Base-by-base conservation (phyloP, 1,284 basidiomycete species). In the Xerocomus cyaneibrunnescens region DNA sequence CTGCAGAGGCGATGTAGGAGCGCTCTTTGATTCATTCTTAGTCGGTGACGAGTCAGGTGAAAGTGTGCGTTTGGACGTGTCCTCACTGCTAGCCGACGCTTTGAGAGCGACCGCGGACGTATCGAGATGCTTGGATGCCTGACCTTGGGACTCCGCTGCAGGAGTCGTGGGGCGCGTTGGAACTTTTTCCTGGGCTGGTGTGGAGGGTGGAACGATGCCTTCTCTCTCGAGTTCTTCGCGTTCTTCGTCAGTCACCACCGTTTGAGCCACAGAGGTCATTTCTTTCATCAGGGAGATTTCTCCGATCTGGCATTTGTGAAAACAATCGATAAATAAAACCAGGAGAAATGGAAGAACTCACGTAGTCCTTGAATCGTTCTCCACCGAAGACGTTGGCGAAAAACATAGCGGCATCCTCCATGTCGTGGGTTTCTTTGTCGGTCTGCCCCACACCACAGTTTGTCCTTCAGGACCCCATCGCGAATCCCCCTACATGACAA, bases 201-300 rank as follows among this genome's bases (percentile, higher is more conserved):
- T 59, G 16, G 48, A 37, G 2, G 53, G 60, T 35, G 57, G 58
- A 21, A 72, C 70, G 28, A 72, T 73, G 62, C 86, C 71, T 55
- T 85, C 80, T 54, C 80, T 84, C 71, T 94, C 91, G 60, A 94
- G 77, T 62, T 92, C 93, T 13, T 87, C 88, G 69, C 88, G 88
- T 70, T 98, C 94, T 67, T 98, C 95, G 6, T 96, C 93, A 0
- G 88, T 84, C 79, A 89, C 86, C 77, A 92, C 86, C 2, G 85
- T 85, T 28, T 84, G 81, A n/a, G 89, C 88, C 19, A 85, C 80
- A 21, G 77, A 78, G 3, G 88, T 89, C 87, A 92, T 91, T 62
- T 92, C 90, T 64, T 94, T 94, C 85, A 95, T 90, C 44, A 96
- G 78, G 4, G 90, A 89, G 46, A 96, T 94, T 74, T 95, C 92